phyloP scores from a whole-genome alignment of 768 basidiomycete species.

The Gelatoporia subvermispora region DNA sequence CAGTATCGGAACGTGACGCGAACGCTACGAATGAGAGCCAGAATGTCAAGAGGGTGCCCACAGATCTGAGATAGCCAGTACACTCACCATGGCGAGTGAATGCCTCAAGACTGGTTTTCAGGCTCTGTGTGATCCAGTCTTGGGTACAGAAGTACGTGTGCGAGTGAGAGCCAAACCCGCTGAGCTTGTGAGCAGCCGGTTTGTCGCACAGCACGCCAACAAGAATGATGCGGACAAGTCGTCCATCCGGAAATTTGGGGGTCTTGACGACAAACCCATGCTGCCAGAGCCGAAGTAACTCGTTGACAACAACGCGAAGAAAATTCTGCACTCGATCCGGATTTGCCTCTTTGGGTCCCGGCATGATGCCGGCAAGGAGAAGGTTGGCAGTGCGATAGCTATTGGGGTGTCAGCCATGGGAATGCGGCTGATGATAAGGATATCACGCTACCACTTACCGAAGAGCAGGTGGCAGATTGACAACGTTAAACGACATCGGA shows the following conservation, averaged over 20 bases:
- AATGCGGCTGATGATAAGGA: slow-evolving; percentile 24
- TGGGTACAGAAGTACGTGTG: slow-evolving; percentile 31
- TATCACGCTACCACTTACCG: neutral
- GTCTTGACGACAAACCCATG: slow-evolving; percentile 2
- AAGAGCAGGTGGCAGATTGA: slow-evolving; percentile 25
- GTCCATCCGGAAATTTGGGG: slow-evolving; percentile 13
- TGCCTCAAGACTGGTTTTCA: slow-evolving; percentile 17
- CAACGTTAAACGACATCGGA: slow-evolving; percentile 29
- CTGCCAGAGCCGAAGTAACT: slow-evolving; percentile 4
- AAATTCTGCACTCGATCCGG: slow-evolving; percentile 9
- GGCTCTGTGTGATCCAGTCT: slow-evolving; percentile 28
- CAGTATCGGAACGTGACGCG: slow-evolving; percentile 6
- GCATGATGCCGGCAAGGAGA: slow-evolving; percentile 4
- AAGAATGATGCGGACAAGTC: slow-evolving; percentile 26
- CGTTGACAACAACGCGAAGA: slow-evolving; percentile 1
- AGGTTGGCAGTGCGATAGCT: slow-evolving; percentile 5
- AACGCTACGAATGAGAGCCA: slow-evolving; percentile 8
- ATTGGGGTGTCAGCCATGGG: slow-evolving; percentile 4
- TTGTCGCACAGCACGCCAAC: slow-evolving; percentile 34
- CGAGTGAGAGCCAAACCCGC: slow-evolving; percentile 24
- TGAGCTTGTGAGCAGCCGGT: slow-evolving; percentile 33
- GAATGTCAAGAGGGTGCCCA: neutral
- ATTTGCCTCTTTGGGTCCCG: slow-evolving; percentile 9
- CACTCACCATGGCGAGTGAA: slow-evolving; percentile 19
- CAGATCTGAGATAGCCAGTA: neutral